Evolutionary conservation across 2,329 filamentous ascomycete genomes (phyloP), one percentile per base, ranked within the genome.

Genomic region (Hortaea werneckii): DNA sequence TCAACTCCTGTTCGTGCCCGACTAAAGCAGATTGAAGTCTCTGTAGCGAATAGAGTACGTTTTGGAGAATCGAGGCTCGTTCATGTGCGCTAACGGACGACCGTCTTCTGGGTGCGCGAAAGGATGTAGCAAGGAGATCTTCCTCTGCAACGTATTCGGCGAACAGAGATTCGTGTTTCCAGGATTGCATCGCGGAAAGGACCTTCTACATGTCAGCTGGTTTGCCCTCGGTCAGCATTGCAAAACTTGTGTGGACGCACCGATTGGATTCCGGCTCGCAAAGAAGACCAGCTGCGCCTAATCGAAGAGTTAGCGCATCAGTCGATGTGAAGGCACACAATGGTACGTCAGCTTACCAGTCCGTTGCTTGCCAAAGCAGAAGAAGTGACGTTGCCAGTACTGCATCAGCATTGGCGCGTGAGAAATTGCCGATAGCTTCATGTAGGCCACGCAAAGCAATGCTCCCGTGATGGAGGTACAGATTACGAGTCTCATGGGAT

Each of bases 351-450:
- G 71, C 82, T 74, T 76, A 94, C 90, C 89, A 96, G 71, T 96
- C 90, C 49, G 83, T 92, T 46, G 87, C 86, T 70, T 96, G 90
- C 89, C 92, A 96, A 34, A 89, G 94, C 42, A 98, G 76, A 41
- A 96, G 78, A 39, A 95, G 80, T 27, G 90, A 95, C 29, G 89
- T 87, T 27, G 89, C 90, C 45, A 98, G 76, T 51, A 95, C 83
- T 38, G 89, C 88, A 67, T 98, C 90, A 1, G 87, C 90, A 50
- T 88, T 94, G 43, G 84, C 80, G 57, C 80, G 81, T 2, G 85
- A 94, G 67, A 96, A 95, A 13, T 77, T 76, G 39, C 82, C 80
- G 55, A 96, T 89, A 28, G 88, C 87, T 60, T 89, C 84, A 60
- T 95, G 87, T 41, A 96, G 71, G 3, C 90, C 90, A 58, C 85